Base-by-base conservation (phyloP, 805 yeast species). In the Priceomyces castillae region DNA sequence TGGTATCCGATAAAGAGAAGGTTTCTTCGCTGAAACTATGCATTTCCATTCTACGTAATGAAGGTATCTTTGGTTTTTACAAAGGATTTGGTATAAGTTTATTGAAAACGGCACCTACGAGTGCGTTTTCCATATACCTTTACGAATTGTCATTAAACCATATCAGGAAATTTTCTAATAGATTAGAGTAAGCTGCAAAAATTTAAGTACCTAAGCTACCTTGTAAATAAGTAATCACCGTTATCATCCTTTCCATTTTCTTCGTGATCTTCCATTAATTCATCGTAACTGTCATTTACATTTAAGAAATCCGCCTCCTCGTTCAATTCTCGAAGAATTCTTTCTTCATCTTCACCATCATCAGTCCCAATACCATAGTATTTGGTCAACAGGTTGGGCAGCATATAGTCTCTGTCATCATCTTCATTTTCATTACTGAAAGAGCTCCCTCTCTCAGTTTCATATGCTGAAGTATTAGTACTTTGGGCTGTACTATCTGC, bases 21-120 rank as follows among this genome's bases (percentile, higher is more conserved):
- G 39, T 49, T n/a, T 44, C 57, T 10, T 51, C 65, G 16, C 17
- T 51, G 39, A 46, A 43, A 15, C 46, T 77, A 43, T 40, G 69
- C 3, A 43, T 48, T 5, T 58, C 68, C 3, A 77, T 89, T 28
- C 45, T 81, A 3, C 51, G 48, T 11, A 57, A 52, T 2, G 90
- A 86, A 52, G 96, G 96, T 0, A 1, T 76, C 0, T 53, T 61
- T 7, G 94, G 95, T 0, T 66, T 89, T 10, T 90, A 90, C 62
- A 78, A 81, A 41, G 97, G 97, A 0, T 75, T 83, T 44, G 64
- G 78, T 0, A 79, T 89, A 0, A 83, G 95, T 4, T 49, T 90
- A 3, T 44, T 84, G 40, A 90, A 90, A 59, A 78, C 87, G 11
- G 94, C 92, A 0, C 97, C 97, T 0, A 79, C 87, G 70, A 51